Evolutionary conservation across 2,329 filamentous ascomycete species (phyloP), one percentile per base, ranked within the genome.

Genomic region (Colletotrichum zoysiae): DNA sequence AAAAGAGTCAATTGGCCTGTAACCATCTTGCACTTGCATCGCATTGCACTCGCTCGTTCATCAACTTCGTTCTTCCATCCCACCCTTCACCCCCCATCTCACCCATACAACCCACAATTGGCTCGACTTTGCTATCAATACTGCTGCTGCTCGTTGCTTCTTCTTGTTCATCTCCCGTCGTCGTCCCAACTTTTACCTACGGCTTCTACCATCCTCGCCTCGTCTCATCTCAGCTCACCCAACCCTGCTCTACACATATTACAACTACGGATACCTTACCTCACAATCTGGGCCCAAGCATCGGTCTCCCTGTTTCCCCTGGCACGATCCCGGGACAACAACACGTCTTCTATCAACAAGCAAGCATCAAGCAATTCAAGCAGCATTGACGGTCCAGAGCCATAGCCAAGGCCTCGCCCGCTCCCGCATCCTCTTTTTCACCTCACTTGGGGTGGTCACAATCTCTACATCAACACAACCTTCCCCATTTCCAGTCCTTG

Each of bases 281-380:
- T 60, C 65, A 60, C 69, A 71, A 60, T 64, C 55, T 71, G 65
- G 70, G 59, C 50, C 69, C 59, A 65, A 60, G 50, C 70, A 72
- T 65, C 70, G 65, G 70, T 65, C 70, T 72, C 60, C 70, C 66
- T 72, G 65, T 38, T 30, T 50, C 66, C 69, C 70, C 57, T 70
- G 55, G 55, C 44, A 33, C 51, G 40, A 70, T 48, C 70, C 70
- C 60, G 50, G 70, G 33, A 65, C 65, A 53, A 62, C 65, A 67
- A 64, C 65, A 64, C 53, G 65, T 42, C 69, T 44, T 65, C 59
- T 60, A 48, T 18, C 58, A 42, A 68, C 65, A 58, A 67, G 58
- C 68, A 68, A 23, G 65, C 70, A 70, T 70, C 66, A 42, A 61
- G 44, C 56, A 61, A 66, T 71, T 50, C 61, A 46, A 50, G 50